phyloP scores from a whole-genome alignment of 108 stramenopile genomes.

The Heterococcus sp. region DNA sequence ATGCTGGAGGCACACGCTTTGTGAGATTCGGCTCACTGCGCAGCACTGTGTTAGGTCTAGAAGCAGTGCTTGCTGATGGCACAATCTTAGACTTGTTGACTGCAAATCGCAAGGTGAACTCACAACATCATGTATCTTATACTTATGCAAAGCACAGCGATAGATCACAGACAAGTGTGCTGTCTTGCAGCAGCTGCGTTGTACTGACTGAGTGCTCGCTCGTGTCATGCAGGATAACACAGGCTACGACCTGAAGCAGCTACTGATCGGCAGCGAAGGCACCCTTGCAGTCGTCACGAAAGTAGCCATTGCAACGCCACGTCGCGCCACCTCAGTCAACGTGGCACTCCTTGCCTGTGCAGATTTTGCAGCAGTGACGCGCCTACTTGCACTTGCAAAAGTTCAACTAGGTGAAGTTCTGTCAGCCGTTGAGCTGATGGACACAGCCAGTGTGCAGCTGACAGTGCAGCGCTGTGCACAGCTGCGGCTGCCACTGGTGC shows the following conservation, averaged over 20 bases:
- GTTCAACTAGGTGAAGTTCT: slow-evolving; percentile 73
- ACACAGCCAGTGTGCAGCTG: slow-evolving; percentile 61
- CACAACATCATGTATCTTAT: no score
- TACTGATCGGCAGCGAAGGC: slow-evolving; percentile 93
- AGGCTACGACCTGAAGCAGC: slow-evolving; percentile 87
- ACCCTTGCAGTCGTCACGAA: slow-evolving; percentile 88
- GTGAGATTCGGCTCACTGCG: slow-evolving; percentile 77
- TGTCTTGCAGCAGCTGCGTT: no score
- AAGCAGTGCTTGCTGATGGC: slow-evolving; percentile 80
- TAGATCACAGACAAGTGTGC: no score
- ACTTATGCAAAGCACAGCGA: no score
- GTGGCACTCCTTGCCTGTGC: slow-evolving; percentile 76
- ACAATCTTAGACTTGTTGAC: slow-evolving; percentile 69
- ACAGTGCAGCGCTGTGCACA: slow-evolving; percentile 47
- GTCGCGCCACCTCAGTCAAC: slow-evolving; percentile 59
- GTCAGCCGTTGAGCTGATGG: slow-evolving; percentile 87
- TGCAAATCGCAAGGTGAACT: slow-evolving; percentile 85
- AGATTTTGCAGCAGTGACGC: slow-evolving; percentile 62
- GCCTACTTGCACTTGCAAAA: slow-evolving; percentile 64
- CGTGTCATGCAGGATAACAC: no score
- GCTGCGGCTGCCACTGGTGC: slow-evolving; percentile 10
- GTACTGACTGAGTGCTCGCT: no score
- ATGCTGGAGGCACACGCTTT: slow-evolving; percentile 85
- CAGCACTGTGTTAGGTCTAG: slow-evolving; percentile 83
- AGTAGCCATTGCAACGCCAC: slow-evolving; percentile 58